phyloP scores from a whole-genome alignment of 208 protist genomes.

The Blastocrithidia nonstop region DNA sequence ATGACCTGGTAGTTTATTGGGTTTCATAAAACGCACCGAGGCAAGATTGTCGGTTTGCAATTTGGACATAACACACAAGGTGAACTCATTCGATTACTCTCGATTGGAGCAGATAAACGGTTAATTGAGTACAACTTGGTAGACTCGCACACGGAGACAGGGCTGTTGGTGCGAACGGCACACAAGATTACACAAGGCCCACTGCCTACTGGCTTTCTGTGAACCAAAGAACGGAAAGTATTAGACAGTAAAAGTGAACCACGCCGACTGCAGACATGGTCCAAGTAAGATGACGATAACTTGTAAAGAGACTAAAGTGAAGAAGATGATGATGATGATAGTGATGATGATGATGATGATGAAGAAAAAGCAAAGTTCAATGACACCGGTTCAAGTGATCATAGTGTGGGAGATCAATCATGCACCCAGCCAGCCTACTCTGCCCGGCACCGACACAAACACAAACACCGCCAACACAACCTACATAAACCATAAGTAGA shows the following conservation, averaged over 20 bases:
- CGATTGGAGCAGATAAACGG: slow-evolving; percentile 84
- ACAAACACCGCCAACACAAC: not conserved
- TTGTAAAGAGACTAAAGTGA: not conserved
- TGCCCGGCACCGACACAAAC: not conserved
- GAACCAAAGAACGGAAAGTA: slow-evolving; percentile 22
- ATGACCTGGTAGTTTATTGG: slow-evolving; percentile 83
- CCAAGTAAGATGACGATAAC: slow-evolving; percentile 1
- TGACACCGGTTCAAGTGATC: not conserved
- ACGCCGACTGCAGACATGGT: slow-evolving; percentile 10
- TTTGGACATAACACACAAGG: slow-evolving; percentile 42
- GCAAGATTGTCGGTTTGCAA: slow-evolving; percentile 75
- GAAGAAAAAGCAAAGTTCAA: not conserved
- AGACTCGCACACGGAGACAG: slow-evolving; percentile 66
- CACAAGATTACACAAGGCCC: slow-evolving; percentile 85
- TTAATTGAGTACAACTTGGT: slow-evolving; percentile 91
- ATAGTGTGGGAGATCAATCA: not conserved
- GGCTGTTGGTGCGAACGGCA: slow-evolving; percentile 63
- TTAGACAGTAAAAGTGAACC: slow-evolving; percentile 24
- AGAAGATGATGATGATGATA: not conserved
- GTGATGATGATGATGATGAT: not conserved
- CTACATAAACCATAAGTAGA: too few species aligned
- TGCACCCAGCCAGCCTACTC: not conserved
- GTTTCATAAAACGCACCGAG: slow-evolving; percentile 81
- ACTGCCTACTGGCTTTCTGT: slow-evolving; percentile 82
- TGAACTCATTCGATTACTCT: slow-evolving; percentile 66